A percentile compares a stretch with the other conserved stretches of the same genome.
Evolutionary conservation across 495 filamentous ascomycete genomes (phyloP).

Genomic region (Lindgomyces ingoldianus): DNA sequence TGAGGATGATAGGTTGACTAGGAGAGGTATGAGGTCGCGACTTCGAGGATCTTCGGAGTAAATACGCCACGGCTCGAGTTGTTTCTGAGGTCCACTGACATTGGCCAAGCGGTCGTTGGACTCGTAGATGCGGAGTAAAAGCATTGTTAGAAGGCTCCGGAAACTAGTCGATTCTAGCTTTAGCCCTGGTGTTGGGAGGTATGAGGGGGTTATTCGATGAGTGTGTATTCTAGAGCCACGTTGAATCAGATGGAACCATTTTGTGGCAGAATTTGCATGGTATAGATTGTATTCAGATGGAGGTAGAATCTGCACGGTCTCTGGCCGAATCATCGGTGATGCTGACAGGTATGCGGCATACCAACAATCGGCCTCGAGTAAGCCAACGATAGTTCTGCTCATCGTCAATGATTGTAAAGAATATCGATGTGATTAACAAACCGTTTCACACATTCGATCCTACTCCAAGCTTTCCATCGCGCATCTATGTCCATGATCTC

Average conservation of each 20-base stretch:
- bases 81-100: constrained; percentile 19
- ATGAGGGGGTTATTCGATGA: constrained; percentile 27
- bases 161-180: constrained; percentile 27
- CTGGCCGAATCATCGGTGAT: constrained; percentile 52
- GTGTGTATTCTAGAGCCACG: constrained; percentile 27
- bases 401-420: not conserved
- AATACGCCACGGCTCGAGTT: constrained; percentile 29
- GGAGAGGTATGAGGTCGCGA: constrained; percentile 32
- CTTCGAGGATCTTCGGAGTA: constrained; percentile 30
- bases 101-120: constrained; percentile 32
- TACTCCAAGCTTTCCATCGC: constrained; percentile 58
- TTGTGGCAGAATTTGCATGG: constrained; percentile 48
- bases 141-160: constrained; percentile 24
- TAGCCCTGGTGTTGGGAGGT: constrained; percentile 27
- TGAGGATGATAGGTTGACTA: constrained; percentile 32
- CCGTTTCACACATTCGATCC: constrained; percentile 55
- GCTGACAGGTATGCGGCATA: constrained; percentile 54
- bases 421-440: constrained; percentile 25
- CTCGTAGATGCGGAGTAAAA: constrained; percentile 29
- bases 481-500: constrained; percentile 51
- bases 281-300: constrained; percentile 54
- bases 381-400: constrained; percentile 50
- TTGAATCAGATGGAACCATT: constrained; percentile 53
- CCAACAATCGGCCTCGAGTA: constrained; percentile 56
- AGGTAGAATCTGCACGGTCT: constrained; percentile 53